Percentiles rank a stretch among this genome's conserved stretches.
Evolutionary conservation across 2,329 filamentous ascomycete genomes (phyloP).

Genomic region (Cordyceps tenuipes): DNA sequence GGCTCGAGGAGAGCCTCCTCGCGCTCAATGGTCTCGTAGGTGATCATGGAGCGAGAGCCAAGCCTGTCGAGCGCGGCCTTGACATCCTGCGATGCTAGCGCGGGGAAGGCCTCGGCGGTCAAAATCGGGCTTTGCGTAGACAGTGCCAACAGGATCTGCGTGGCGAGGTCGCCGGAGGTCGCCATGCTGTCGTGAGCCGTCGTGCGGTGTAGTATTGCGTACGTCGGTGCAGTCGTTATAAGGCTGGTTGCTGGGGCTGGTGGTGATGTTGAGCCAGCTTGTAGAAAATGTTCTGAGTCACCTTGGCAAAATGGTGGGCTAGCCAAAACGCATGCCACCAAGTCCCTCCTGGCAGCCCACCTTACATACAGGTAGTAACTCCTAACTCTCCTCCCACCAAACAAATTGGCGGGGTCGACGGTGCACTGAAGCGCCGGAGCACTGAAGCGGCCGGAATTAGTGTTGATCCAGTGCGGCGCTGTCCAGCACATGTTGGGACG

Average conservation of each 20-base stretch:
- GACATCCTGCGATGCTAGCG: constrained; percentile 56
- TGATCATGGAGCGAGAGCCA: constrained; percentile 74
- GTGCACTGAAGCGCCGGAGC: no score
- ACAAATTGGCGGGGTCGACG: constrained; percentile 8
- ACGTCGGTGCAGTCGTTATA: not conserved
- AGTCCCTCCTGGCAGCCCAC: not conserved
- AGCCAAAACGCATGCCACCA: constrained; percentile 7
- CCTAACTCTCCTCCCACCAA: not conserved
- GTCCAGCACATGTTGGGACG: no score
- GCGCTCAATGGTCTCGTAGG: constrained; percentile 73
- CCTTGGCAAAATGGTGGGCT: constrained; percentile 9
- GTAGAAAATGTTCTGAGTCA: constrained; percentile 11
- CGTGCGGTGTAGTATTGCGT: not conserved
- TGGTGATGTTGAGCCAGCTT: constrained; percentile 6
- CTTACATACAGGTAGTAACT: no score
- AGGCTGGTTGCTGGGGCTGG: not conserved
- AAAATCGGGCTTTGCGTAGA: constrained; percentile 55
- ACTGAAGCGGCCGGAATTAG: constrained; percentile 11
- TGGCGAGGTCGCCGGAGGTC: constrained; percentile 47
- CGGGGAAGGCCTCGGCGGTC: constrained; percentile 62
- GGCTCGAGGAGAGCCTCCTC: constrained; percentile 70
- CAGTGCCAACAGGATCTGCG: constrained; percentile 58
- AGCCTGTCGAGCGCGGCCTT: constrained; percentile 87
- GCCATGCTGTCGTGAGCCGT: constrained; percentile 32
- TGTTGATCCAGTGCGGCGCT: constrained; percentile 9